Base-by-base conservation (phyloP, 2,329 filamentous ascomycete species). In the Dendrostoma leiphaemia region DNA sequence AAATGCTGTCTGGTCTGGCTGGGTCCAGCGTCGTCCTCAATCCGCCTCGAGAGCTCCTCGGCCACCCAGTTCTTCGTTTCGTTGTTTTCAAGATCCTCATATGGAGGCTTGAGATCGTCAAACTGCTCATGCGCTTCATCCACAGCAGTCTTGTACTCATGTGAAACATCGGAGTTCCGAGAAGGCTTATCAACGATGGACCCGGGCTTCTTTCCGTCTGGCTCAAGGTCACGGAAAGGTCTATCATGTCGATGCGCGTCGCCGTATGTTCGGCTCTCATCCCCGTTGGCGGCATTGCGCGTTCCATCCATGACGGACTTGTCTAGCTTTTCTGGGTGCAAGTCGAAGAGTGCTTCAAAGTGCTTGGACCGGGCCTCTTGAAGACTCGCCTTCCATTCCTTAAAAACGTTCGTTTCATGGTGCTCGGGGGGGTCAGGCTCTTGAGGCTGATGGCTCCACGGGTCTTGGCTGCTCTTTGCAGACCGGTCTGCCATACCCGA, bases 11-110 rank as follows among this genome's bases (percentile, higher is more conserved):
- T 37, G 69, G 63, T 54, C 66, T 62, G 31, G n/a, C 45, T 26
- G n/a, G 37, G 23, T 13, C 67, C 65, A 7, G 61, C 56, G 4
- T 59, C 62, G 38, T 68, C 67, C 13, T 61, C 55, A 8, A 67
- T 58, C 1, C 61, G 58, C 4, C 65, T 61, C 24, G 29, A 38
- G 12, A 41, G 8, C 35, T 69, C 64, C 12, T 71, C 66, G 28
- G 68, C 65, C 44, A 69, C 64, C 49, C 69, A 71, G 2, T 71
- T 68, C 31, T 63, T 62, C 52, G 76, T 76, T 24, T 68, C 59
- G 28, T 66, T 75, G 19, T 68, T 59, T 24, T 66, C 59, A 3
- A 76, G 57, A 53, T 77, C 74, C 1, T 67, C 61, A 48, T 69
- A 69, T 58, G 66, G 53, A 2, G 63, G 53, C 9, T 64, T 58